phyloP scores from a whole-genome alignment of 208 protist genomes.

The Trypanosoma avium region DNA sequence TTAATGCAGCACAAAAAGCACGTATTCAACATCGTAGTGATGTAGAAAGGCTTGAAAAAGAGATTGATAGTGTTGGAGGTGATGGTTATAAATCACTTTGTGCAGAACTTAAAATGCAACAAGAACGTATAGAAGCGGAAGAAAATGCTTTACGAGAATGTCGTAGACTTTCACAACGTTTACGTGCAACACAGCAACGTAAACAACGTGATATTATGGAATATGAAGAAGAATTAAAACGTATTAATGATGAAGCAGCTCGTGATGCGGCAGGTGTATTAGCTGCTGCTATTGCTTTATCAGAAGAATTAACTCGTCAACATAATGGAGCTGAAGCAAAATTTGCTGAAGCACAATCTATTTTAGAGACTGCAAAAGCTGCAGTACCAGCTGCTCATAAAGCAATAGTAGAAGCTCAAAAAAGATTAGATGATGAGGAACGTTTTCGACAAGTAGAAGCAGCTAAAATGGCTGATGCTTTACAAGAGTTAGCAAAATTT shows the following conservation, averaged over 20 bases:
- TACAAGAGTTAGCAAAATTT: slow-evolving; percentile 85
- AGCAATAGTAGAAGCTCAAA: slow-evolving; percentile 64
- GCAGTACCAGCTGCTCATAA: slow-evolving; percentile 62
- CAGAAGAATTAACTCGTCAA: slow-evolving; percentile 51
- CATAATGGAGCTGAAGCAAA: slow-evolving; percentile 56
- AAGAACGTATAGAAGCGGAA: slow-evolving; percentile 71
- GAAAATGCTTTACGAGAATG: slow-evolving; percentile 69
- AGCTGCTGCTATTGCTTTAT: slow-evolving; percentile 34
- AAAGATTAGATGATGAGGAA: slow-evolving; percentile 76
- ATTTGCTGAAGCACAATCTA: slow-evolving; percentile 54
- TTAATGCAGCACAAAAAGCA: slow-evolving; percentile 47
- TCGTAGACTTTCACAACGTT: slow-evolving; percentile 61
- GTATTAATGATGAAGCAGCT: slow-evolving; percentile 62
- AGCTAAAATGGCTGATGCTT: slow-evolving; percentile 73
- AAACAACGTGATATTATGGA: slow-evolving; percentile 60
- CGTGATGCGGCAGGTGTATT: slow-evolving; percentile 59
- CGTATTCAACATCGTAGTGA: slow-evolving; percentile 40
- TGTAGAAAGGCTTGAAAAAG: slow-evolving; percentile 61
- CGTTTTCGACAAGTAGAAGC: slow-evolving; percentile 77
- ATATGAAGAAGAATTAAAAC: slow-evolving; percentile 48
- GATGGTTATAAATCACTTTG: slow-evolving; percentile 66
- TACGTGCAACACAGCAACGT: slow-evolving; percentile 73
- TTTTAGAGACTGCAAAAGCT: slow-evolving; percentile 50
- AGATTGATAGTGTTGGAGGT: slow-evolving; percentile 79
- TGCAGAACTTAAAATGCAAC: slow-evolving; percentile 46